Evolutionary conservation across 2,329 filamentous ascomycete species (phyloP).

Genomic region (Teratosphaeria viscida): DNA sequence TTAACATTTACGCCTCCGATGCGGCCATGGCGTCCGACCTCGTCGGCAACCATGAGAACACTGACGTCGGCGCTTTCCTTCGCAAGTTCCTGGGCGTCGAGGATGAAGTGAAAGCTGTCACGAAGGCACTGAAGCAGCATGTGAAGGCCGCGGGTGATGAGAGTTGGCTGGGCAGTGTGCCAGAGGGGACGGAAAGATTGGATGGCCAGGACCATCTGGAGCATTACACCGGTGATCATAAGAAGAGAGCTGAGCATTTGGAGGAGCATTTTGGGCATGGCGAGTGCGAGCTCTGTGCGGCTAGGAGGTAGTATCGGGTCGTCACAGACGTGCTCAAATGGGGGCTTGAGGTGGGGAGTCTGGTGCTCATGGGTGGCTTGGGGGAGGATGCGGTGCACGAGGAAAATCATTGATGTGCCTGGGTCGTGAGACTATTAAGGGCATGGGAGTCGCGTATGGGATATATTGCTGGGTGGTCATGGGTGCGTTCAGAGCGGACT

Average conservation of each 20-base stretch:
- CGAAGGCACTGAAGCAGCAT: conserved; percentile 59
- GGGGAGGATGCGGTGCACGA: neutral
- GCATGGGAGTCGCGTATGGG: neutral
- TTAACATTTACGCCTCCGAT: conserved; percentile 87
- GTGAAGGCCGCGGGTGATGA: conserved; percentile 22
- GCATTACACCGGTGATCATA: conserved; percentile 22
- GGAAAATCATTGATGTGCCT: neutral
- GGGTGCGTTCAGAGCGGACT: neutral
- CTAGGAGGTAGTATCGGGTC: conserved; percentile 6
- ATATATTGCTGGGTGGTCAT: neutral
- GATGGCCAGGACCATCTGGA: conserved; percentile 39
- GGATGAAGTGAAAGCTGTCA: conserved; percentile 69
- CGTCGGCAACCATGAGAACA: conserved; percentile 88
- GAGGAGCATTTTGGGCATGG: neutral
- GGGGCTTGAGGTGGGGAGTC: conserved; percentile 2
- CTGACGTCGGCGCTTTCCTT: conserved; percentile 76
- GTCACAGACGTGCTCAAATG: neutral
- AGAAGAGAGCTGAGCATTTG: conserved; percentile 4
- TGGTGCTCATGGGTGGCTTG: neutral
- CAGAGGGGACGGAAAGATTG: conserved; percentile 31
- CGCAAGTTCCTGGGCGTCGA: conserved; percentile 69
- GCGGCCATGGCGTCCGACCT: conserved; percentile 51
- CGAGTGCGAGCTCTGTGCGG: conserved; percentile 10
- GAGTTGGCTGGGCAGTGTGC: conserved; percentile 34
- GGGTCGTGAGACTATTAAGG: neutral